Evolutionary conservation across 2,329 filamentous ascomycete species (phyloP), one percentile per base, ranked within the genome.

Genomic region (Tolypocladium amazonense): DNA sequence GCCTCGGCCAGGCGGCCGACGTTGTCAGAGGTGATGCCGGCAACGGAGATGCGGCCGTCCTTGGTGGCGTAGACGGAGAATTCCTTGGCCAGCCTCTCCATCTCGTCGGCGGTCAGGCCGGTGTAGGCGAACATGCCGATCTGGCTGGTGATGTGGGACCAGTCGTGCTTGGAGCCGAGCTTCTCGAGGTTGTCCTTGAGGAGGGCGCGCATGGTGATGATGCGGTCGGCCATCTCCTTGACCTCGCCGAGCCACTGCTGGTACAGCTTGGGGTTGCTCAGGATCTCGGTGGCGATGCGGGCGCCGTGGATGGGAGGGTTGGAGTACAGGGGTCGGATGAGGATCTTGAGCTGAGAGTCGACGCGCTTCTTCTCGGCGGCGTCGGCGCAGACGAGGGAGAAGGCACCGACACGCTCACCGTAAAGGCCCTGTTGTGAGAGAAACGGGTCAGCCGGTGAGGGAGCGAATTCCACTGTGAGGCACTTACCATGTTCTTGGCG

Each of bases 111-210:
- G 69, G 82, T 93, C 70, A 99, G 81, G 63, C 94, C 94, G 58
- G 94, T 99, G 84, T 96, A 99, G 68, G 94, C 93, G 73, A 99
- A 99, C 94, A 99, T 99, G 79, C 94, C 94, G 71, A 99, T 99
- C 85, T 96, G 91, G 78, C 83, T 92, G 67, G 94, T 97, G 78
- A 99, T 99, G 83, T 99, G 94, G 75, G 88, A 90, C 94, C 94
- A 99, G 81, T 97, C 90, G 77, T 95, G 91, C 84, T 92, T 92
- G 81, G 89, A 94, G 73, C 93, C 93, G 63, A 97, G 86, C 77
- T 89, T 88, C 85, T 97, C 90, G 59, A 99, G 87, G 81, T 97
- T 95, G 69, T 91, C 85, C 84, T 94, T 95, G 72, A 99, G 87
- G 59, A 96, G 85, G 63, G 90, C 87, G 69, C 94, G 90, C 94